Percentiles rank a stretch among this genome's conserved stretches.
Conservation (phyloP, 352 stramenopile species). For the Pythium aquatile region DNA sequence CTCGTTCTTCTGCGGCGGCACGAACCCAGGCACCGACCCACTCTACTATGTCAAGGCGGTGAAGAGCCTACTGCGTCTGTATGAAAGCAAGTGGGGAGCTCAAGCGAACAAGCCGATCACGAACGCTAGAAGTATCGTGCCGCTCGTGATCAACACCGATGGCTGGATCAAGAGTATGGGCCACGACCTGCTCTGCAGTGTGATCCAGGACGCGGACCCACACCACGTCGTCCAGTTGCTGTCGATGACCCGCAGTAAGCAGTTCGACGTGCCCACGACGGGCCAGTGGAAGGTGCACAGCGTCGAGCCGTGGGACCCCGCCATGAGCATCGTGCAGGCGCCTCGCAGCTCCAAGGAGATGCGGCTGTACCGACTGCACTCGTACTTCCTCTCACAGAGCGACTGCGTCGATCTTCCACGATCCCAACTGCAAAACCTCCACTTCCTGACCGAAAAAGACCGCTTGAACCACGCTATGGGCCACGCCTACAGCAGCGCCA, state of each 20-base stretch:
- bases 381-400: constrained; percentile 67
- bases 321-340: constrained; percentile 49
- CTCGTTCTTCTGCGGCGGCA: constrained; percentile 72
- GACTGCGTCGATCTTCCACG: constrained; percentile 34
- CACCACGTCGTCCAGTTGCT: constrained; percentile 94
- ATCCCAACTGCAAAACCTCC: constrained; percentile 57
- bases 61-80: constrained; percentile 64
- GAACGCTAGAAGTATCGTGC: constrained; percentile 38
- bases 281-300: constrained; percentile 54
- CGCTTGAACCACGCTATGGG: constrained; percentile 53
- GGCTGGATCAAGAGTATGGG: constrained; percentile 98
- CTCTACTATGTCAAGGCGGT: constrained; percentile 75
- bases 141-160: constrained; percentile 96
- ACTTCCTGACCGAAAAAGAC: constrained; percentile 70
- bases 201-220: constrained; percentile 84
- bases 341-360: constrained; percentile 81
- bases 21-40: constrained; percentile 74
- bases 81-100: constrained; percentile 50
- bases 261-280: constrained; percentile 66
- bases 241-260: constrained; percentile 86
- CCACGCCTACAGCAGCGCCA: constrained; percentile 43
- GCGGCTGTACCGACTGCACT: constrained; percentile 73
- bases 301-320: constrained; percentile 68
- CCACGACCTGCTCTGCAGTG: constrained; percentile 90
- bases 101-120: constrained; percentile 1